A percentile compares a stretch with the other conserved stretches of the same genome.
Conservation (phyloP, 1,139 yeast genomes). For the Pichia sp. region DNA sequence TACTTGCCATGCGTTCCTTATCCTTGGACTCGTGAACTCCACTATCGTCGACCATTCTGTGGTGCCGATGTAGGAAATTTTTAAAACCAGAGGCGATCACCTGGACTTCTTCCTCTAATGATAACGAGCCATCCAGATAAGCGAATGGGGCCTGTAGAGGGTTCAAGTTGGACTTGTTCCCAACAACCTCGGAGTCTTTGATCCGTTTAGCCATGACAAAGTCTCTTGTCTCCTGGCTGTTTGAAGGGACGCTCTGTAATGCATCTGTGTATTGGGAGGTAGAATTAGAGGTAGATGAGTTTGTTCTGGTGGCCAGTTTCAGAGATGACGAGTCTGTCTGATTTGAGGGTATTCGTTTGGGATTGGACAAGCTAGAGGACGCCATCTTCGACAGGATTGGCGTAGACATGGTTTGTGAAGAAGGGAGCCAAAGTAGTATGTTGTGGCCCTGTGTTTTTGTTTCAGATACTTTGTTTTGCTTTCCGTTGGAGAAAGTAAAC, state of each 20-base stretch:
- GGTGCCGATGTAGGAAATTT: neutral
- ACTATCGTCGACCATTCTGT: slow-evolving; percentile 9
- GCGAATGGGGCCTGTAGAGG: slow-evolving; percentile 18
- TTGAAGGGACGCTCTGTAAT: neutral
- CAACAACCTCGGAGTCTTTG: slow-evolving; percentile 16
- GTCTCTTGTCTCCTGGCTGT: slow-evolving; percentile 6
- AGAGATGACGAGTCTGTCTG: neutral
- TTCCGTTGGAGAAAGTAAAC: no score
- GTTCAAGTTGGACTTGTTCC: slow-evolving; percentile 13
- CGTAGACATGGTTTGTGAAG: neutral
- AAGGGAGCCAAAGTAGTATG: no score
- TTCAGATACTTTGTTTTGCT: no score
- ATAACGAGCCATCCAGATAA: slow-evolving; percentile 13
- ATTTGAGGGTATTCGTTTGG: slow-evolving; percentile 1
- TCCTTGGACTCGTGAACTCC: slow-evolving; percentile 12
- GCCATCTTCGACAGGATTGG: neutral
- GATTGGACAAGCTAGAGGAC: neutral
- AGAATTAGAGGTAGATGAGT: neutral
- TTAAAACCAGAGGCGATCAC: neutral
- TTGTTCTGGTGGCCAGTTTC: neutral
- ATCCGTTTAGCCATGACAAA: slow-evolving; percentile 16
- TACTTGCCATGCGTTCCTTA: slow-evolving; percentile 11
- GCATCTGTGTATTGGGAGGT: neutral
- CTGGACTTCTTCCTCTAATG: slow-evolving; percentile 5
- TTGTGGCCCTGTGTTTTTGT: no score